These are phyloP conservation scores for Polytrichum formosum DNA, from an alignment of 225 moss, liverwort and hornwort species.

Conservation along the genomic window DNA sequence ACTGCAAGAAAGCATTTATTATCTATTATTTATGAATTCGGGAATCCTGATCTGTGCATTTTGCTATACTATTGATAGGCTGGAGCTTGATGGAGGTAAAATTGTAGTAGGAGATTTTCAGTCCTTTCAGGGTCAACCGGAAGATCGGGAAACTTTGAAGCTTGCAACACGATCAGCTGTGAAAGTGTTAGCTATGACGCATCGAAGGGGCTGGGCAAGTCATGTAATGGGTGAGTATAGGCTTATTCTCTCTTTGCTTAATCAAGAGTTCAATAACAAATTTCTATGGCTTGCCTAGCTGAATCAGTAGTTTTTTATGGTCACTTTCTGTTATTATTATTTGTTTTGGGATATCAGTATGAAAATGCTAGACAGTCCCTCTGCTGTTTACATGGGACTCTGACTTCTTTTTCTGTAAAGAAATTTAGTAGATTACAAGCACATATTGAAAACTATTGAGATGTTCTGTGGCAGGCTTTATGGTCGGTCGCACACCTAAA, in stretches of 20 bases:
- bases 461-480: slow-evolving; percentile 23
- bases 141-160: slow-evolving; percentile 37
- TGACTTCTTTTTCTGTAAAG: not conserved
- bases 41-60: no score
- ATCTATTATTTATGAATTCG: no score
- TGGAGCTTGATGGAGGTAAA: slow-evolving; percentile 66
- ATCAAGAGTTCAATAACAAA: not conserved
- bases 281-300: no score
- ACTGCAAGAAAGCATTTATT: no score
- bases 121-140: slow-evolving; percentile 48
- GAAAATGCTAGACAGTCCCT: not conserved
- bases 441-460: not conserved
- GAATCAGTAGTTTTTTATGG: no score
- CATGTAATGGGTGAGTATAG: slow-evolving; percentile 46
- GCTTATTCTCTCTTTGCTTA: not conserved
- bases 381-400: no score
- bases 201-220: slow-evolving; percentile 46
- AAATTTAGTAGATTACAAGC: not conserved
- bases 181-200: slow-evolving; percentile 51
- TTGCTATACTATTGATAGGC: slow-evolving; percentile 16
- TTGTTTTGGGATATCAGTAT: not conserved
- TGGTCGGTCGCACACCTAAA: slow-evolving; percentile 45
- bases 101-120: slow-evolving; percentile 56
- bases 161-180: slow-evolving; percentile 51
- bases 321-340: no score